Conservation (phyloP, 2,329 filamentous ascomycete genomes). For the Nectriaceae sp. region DNA sequence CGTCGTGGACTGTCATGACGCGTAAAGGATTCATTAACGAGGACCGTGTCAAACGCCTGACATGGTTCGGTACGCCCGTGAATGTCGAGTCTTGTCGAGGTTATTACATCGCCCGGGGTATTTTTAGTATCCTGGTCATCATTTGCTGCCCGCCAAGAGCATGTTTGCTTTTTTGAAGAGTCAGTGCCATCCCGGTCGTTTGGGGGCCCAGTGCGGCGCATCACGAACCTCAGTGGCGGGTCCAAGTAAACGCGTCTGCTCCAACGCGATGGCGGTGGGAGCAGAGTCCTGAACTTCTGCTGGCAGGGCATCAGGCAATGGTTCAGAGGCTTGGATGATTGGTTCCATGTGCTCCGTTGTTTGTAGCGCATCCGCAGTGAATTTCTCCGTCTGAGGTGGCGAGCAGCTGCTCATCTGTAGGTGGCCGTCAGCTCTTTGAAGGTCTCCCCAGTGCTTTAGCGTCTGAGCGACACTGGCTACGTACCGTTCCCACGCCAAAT, state of each 20-base stretch:
- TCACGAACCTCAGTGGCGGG: conserved; percentile 22
- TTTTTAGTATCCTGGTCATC: conserved; percentile 6
- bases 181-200: conserved; percentile 29
- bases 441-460: neutral
- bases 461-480: conserved; percentile 25
- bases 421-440: conserved; percentile 9
- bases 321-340: too few species aligned
- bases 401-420: neutral
- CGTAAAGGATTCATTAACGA: conserved; percentile 8
- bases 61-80: conserved; percentile 2
- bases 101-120: conserved; percentile 15
- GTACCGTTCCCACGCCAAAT: conserved; percentile 42
- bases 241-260: conserved; percentile 1
- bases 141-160: conserved; percentile 10
- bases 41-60: conserved; percentile 6
- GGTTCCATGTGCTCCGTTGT: too few species aligned
- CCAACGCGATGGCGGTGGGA: neutral
- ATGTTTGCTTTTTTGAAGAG: conserved; percentile 28
- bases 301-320: neutral
- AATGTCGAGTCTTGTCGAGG: conserved; percentile 7
- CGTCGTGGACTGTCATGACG: conserved; percentile 22
- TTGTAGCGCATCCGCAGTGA: too few species aligned
- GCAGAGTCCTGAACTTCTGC: neutral
- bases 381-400: neutral
- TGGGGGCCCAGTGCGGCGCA: conserved; percentile 24